These are phyloP conservation scores for Suhomyces prunicola DNA, from an alignment of 805 yeast species.

Conservation along the genomic window DNA sequence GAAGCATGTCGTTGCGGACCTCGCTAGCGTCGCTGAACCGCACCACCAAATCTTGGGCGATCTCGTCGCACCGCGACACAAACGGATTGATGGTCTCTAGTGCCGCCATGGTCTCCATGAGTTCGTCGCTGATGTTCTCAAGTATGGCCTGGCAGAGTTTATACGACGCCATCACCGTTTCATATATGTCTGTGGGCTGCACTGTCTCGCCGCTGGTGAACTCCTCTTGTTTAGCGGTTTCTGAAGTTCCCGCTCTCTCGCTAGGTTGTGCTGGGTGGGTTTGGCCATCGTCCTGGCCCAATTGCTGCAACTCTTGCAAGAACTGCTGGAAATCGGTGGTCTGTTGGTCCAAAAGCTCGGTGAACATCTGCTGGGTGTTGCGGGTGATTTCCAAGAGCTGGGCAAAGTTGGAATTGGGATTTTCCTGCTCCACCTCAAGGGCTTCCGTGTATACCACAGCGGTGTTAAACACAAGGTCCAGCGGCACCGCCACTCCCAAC, in stretches of 20 bases:
- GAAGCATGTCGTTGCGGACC: slow-evolving; percentile 20
- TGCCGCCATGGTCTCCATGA: slow-evolving; percentile 6
- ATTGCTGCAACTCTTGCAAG: slow-evolving; percentile 17
- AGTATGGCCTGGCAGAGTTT: slow-evolving; percentile 28
- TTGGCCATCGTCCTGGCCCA: background rate
- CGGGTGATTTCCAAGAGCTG: slow-evolving; percentile 15
- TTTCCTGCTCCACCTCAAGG: slow-evolving; percentile 35
- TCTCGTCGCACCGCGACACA: slow-evolving; percentile 14
- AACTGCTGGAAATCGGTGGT: slow-evolving; percentile 25
- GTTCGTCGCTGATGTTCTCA: slow-evolving; percentile 20
- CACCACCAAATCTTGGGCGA: slow-evolving; percentile 17
- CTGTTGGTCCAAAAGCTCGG: slow-evolving; percentile 26
- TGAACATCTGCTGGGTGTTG: slow-evolving; percentile 19
- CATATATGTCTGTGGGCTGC: slow-evolving; percentile 37
- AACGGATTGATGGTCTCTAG: slow-evolving; percentile 18
- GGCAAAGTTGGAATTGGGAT: slow-evolving; percentile 11
- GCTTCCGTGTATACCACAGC: slow-evolving; percentile 47
- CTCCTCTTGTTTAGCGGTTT: slow-evolving; percentile 9
- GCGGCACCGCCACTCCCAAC: slow-evolving; percentile 17
- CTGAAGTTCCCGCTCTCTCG: background rate
- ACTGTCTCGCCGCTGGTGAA: slow-evolving; percentile 21
- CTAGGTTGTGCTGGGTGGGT: background rate
- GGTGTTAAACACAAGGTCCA: slow-evolving; percentile 47
- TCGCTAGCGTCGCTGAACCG: slow-evolving; percentile 15
- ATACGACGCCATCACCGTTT: slow-evolving; percentile 28